Conservation (phyloP, 352 stramenopile species). For the Phytopythium oedochilum region DNA sequence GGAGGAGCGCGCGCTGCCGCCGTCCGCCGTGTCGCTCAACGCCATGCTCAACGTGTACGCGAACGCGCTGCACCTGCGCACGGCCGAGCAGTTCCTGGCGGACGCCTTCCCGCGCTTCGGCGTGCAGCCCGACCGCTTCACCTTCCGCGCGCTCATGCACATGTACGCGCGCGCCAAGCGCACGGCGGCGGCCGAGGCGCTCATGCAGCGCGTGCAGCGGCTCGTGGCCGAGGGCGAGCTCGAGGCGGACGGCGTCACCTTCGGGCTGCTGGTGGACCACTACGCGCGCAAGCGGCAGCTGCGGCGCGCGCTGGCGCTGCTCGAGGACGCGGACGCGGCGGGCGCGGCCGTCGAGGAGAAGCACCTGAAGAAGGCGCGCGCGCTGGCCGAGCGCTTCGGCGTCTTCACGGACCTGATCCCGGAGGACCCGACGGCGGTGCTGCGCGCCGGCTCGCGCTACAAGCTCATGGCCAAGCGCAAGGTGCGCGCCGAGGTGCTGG, state of each 20-base stretch:
- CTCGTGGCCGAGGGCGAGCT: slow-evolving; percentile 45
- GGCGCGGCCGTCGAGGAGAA: slow-evolving; percentile 54
- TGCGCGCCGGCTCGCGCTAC: slow-evolving; percentile 50
- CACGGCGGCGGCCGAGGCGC: slow-evolving; percentile 40
- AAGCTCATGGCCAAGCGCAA: slow-evolving; percentile 79
- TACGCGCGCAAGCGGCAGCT: slow-evolving; percentile 63
- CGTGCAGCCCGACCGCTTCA: slow-evolving; percentile 45
- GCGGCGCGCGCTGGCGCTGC: slow-evolving; percentile 54
- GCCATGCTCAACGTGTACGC: slow-evolving; percentile 74
- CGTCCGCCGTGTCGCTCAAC: slow-evolving; percentile 63
- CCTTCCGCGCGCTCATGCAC: slow-evolving; percentile 76
- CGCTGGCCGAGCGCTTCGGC: slow-evolving; percentile 54
- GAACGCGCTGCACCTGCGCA: slow-evolving; percentile 63
- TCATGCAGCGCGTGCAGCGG: slow-evolving; percentile 38
- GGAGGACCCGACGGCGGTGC: slow-evolving; percentile 66
- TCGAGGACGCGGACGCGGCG: slow-evolving; percentile 54
- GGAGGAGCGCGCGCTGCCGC: slow-evolving; percentile 24
- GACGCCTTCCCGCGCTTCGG: slow-evolving; percentile 44
- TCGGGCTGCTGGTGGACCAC: slow-evolving; percentile 70
- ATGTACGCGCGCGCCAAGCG: slow-evolving; percentile 74
- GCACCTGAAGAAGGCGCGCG: slow-evolving; percentile 67
- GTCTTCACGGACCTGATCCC: slow-evolving; percentile 78
- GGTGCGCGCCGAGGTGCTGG: slow-evolving; percentile 59
- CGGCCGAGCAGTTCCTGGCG: slow-evolving; percentile 41
- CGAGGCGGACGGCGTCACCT: slow-evolving; percentile 47